Evolutionary conservation across 257 asterid genomes (phyloP).

Genomic region (Eucommia ulmoides): DNA sequence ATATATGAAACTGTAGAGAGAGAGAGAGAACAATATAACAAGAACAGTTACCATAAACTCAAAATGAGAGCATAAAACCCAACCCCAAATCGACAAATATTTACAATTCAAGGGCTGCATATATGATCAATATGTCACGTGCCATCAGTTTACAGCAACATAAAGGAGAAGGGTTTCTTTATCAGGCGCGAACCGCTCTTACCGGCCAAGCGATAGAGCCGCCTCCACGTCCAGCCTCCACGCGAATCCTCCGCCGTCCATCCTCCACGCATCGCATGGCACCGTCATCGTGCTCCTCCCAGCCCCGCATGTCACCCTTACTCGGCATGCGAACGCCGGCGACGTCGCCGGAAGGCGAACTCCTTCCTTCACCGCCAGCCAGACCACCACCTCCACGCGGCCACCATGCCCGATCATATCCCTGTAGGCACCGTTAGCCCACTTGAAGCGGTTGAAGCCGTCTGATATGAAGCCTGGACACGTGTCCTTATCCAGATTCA

Average conservation of each 20-base stretch:
- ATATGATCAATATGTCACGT: too few relatives aligned
- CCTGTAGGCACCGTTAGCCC: constrained; percentile 51
- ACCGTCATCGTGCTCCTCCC: constrained; percentile 26
- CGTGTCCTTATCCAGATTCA: constrained; percentile 42
- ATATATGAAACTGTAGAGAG: too few relatives aligned
- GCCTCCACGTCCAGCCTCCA: constrained; percentile 83
- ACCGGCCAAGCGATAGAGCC: constrained; percentile 51
- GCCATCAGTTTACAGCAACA: too few relatives aligned
- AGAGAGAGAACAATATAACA: too few relatives aligned
- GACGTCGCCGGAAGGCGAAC: constrained; percentile 17
- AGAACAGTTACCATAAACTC: too few relatives aligned
- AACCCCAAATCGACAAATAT: too few relatives aligned
- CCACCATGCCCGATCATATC: constrained; percentile 22
- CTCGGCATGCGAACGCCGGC: constrained; percentile 65
- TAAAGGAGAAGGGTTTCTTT: too few relatives aligned
- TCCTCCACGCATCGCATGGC: constrained; percentile 84
- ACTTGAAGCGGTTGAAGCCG: constrained; percentile 32
- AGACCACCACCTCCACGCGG: constrained; percentile 25
- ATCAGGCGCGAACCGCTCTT: not conserved
- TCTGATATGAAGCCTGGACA: constrained; percentile 71
- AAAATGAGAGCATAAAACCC: too few relatives aligned
- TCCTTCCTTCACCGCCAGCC: constrained; percentile 36
- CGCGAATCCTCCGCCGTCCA: constrained; percentile 79
- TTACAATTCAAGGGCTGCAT: too few relatives aligned
- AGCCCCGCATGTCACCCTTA: constrained; percentile 42